Percentiles rank a stretch among this genome's conserved stretches.
Evolutionary conservation across 345 rosid species (phyloP).

Genomic region (Pistacia atlantica): DNA sequence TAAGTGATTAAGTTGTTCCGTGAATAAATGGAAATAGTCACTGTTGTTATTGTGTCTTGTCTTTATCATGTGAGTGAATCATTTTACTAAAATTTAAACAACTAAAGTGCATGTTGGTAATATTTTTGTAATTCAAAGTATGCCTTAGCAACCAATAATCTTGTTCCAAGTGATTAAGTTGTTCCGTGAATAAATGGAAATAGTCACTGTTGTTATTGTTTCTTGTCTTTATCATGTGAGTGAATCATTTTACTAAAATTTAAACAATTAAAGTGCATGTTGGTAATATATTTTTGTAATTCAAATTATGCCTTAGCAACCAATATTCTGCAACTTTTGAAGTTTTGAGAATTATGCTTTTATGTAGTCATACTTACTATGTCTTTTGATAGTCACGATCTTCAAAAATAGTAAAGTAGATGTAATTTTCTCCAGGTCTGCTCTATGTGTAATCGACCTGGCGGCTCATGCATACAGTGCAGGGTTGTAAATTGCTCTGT

Average conservation of each 20-base stretch:
- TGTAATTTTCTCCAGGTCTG: conserved; percentile 36
- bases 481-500: conserved; percentile 44
- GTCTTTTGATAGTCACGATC: not conserved
- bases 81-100: not conserved
- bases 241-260: not conserved
- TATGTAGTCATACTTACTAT: not conserved
- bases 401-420: not conserved
- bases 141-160: not conserved
- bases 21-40: not conserved
- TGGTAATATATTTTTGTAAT: not conserved
- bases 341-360: not conserved
- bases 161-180: not conserved
- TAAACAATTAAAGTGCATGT: not conserved
- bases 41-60: not conserved
- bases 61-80: not conserved
- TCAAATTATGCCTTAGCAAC: not conserved
- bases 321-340: not conserved
- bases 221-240: not conserved
- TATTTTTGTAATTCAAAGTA: not conserved
- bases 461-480: conserved; percentile 54
- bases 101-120: not conserved
- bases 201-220: not conserved
- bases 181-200: no score
- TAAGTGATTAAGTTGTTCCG: not conserved
- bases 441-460: conserved; percentile 46